Conservation (phyloP, 208 protist genomes). For the Balamuthia mandrillaris region DNA sequence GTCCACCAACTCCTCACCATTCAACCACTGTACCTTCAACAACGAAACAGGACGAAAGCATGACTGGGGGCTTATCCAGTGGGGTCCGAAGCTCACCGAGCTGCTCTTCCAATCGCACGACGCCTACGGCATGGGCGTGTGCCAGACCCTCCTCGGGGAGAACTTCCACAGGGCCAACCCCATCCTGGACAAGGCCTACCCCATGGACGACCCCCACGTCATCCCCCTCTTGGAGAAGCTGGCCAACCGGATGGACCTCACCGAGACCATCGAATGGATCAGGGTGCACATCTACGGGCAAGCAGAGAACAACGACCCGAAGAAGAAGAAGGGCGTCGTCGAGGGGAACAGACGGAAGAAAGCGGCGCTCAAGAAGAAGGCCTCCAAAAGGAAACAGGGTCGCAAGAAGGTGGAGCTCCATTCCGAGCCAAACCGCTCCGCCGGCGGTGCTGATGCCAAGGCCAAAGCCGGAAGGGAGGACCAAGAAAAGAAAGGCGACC, state of each 20-base stretch:
- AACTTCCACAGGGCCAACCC: constrained; percentile 24
- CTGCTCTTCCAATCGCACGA: background rate
- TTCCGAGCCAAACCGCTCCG: too few relatives aligned
- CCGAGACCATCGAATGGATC: constrained; percentile 1
- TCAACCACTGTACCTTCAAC: too few relatives aligned
- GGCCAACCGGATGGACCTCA: background rate
- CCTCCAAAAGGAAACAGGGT: too few relatives aligned
- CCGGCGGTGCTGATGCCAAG: too few relatives aligned
- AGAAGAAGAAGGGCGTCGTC: too few relatives aligned
- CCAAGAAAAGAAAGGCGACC: too few relatives aligned
- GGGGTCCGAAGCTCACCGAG: background rate
- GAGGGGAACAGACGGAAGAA: too few relatives aligned
- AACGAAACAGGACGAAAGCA: background rate
- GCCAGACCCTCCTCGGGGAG: background rate
- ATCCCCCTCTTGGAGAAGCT: background rate
- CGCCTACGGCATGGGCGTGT: background rate
- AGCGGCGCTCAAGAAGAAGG: too few relatives aligned
- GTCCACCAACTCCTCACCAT: too few relatives aligned
- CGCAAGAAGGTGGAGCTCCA: too few relatives aligned
- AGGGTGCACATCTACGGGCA: constrained; percentile 1
- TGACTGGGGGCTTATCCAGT: constrained; percentile 1
- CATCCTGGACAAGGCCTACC: background rate
- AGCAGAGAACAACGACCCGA: too few relatives aligned
- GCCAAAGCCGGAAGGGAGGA: too few relatives aligned
- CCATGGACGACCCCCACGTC: constrained; percentile 30